phyloP scores from a whole-genome alignment of 2,329 filamentous ascomycete genomes.

The Rutstroemia sp. region DNA sequence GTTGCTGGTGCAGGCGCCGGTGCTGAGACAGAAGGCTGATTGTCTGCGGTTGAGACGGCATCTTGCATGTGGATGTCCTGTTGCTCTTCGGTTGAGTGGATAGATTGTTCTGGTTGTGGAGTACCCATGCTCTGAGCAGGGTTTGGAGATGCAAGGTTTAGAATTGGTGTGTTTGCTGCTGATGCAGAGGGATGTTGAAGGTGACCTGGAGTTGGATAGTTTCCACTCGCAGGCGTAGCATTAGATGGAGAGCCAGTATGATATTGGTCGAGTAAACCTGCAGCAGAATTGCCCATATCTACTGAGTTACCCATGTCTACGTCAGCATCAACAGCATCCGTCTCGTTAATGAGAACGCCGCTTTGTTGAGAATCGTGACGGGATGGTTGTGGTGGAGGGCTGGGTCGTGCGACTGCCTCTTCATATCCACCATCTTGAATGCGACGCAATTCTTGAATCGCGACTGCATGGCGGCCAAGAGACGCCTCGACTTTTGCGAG shows the following conservation, averaged over 20 bases:
- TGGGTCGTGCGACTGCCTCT: constrained; percentile 36
- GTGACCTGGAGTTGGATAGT: constrained; percentile 51
- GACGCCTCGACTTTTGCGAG: constrained; percentile 65
- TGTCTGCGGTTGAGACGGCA: background rate
- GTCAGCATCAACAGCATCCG: constrained; percentile 43
- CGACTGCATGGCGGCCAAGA: constrained; percentile 58
- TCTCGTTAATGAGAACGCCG: constrained; percentile 49
- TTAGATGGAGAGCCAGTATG: constrained; percentile 52
- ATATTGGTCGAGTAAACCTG: constrained; percentile 61
- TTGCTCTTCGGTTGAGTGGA: constrained; percentile 5
- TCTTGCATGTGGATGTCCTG: constrained; percentile 15
- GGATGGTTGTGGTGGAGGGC: constrained; percentile 40
- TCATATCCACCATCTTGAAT: constrained; percentile 72
- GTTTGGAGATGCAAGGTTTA: constrained; percentile 38
- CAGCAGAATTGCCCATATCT: constrained; percentile 40
- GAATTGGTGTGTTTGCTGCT: constrained; percentile 46
- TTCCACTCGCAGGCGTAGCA: constrained; percentile 49
- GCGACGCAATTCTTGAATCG: constrained; percentile 58
- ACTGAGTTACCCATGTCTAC: background rate
- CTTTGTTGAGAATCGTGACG: constrained; percentile 47
- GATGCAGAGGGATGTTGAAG: constrained; percentile 54
- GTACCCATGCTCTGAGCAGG: constrained; percentile 23
- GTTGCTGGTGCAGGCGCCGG: constrained; percentile 23
- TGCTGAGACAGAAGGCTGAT: constrained; percentile 11
- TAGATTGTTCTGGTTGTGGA: constrained; percentile 17